A percentile compares a stretch with the other conserved stretches of the same genome.
Conservation (phyloP, 73 alveolate species). For the Paramecium biaurelia region DNA sequence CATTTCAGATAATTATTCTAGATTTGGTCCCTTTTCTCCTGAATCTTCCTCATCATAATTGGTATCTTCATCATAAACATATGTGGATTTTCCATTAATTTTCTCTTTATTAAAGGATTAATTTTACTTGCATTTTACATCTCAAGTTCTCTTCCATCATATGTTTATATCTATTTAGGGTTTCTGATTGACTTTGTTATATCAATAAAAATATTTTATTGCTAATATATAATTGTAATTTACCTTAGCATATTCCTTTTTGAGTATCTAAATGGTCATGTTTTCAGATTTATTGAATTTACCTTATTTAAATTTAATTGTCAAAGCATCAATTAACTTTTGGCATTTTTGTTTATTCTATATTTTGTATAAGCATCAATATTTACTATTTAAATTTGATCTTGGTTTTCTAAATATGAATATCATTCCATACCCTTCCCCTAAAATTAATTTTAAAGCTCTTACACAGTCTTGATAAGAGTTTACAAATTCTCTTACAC, state of each 20-base stretch:
- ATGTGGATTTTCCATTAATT: neutral
- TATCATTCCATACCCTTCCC: neutral
- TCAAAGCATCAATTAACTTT: neutral
- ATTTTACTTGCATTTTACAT: neutral
- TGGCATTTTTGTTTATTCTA: constrained; percentile 7
- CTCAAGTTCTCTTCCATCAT: neutral
- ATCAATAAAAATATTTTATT: neutral
- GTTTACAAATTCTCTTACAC: neutral
- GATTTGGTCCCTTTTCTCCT: neutral
- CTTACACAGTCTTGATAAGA: neutral
- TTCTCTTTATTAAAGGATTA: neutral
- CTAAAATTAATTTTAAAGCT: neutral
- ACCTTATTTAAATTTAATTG: constrained; percentile 29
- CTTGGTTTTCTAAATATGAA: neutral
- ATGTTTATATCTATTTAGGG: neutral
- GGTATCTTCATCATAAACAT: neutral
- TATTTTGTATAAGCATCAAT: neutral
- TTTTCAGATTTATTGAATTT: constrained; percentile 19
- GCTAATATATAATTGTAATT: neutral
- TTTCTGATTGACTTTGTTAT: neutral
- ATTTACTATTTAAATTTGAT: neutral
- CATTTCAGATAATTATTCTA: neutral
- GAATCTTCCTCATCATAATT: constrained; percentile 16
- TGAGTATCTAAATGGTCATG: neutral
- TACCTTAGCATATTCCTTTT: constrained; percentile 27